Base-by-base conservation (phyloP, 768 basidiomycete species). In the Trametes maxima region DNA sequence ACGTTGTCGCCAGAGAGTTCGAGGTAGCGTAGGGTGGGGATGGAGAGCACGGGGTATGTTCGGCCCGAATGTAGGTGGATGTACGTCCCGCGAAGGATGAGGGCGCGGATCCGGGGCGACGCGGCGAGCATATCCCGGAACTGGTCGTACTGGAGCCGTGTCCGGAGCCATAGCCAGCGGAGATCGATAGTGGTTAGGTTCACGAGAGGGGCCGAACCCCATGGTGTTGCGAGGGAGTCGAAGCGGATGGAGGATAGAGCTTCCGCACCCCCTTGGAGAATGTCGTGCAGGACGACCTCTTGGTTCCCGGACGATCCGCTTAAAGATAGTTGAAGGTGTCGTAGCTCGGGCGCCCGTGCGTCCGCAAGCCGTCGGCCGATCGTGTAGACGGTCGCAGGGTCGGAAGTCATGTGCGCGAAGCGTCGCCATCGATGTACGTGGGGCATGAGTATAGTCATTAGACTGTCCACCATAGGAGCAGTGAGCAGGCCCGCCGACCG, bases 1-100 rank as follows among this genome's bases (percentile, higher is more conserved):
- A 69, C 65, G 55, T 59, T 67, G 63, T 69, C 64, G 19, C 68
- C 68, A 8, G 68, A 69, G 33, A 69, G 48, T 48, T 69, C 68
- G 58, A 69, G 68, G 53, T 65, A 62, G 37, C 63, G 66, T 8
- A 69, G 63, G 14, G 62, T 59, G 5, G 68, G 68, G 25, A 67
- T 60, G 19, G 43, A 39, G 5, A 69, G 57, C 19, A 59, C 57
- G 2, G 59, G 56, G 50, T 66, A 67, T 5, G 51, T 33, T 10
- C 57, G 53, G 14, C 54, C 61, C 11, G 66, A 40, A 37, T 56
- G 57, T 21, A 69, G 63, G 45, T 69, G 55, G 51, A 69, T 65
- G 54, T 69, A 67, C 16, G 59, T 64, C 7, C 68, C 68, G 12
- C 68, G 68, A 36, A 69, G 61, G 42, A 67, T 63, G 55, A 69